Conservation (phyloP, 2,329 filamentous ascomycete genomes). For the Sporothrix schenckii region DNA sequence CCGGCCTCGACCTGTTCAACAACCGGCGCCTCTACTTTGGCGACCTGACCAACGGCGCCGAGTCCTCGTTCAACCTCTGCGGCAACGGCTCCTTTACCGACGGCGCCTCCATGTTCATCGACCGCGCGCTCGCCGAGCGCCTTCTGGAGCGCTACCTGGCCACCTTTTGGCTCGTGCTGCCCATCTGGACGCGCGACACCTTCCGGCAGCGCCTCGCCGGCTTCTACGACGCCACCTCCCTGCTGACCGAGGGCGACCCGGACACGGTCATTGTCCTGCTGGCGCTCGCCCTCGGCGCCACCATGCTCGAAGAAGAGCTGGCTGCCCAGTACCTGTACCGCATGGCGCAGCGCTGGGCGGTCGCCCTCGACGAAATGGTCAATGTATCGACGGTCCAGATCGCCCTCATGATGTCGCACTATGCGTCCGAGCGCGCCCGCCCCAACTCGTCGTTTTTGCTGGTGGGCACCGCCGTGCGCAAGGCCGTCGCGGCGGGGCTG, state of each 20-base stretch:
- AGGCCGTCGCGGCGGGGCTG: constrained; percentile 35
- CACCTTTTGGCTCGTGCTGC: constrained; percentile 34
- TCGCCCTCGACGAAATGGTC: constrained; percentile 35
- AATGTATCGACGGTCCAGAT: constrained; percentile 36
- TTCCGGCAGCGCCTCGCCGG: constrained; percentile 31
- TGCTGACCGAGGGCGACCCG: constrained; percentile 21
- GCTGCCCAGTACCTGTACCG: constrained; percentile 32
- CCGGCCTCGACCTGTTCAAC: constrained; percentile 36
- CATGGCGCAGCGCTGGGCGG: constrained; percentile 32
- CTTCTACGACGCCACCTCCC: constrained; percentile 28
- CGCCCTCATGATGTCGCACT: constrained; percentile 35
- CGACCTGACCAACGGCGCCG: constrained; percentile 32
- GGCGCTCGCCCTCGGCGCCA: constrained; percentile 32
- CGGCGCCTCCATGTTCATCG: constrained; percentile 32
- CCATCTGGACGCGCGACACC: constrained; percentile 33
- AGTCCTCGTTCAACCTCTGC: not conserved
- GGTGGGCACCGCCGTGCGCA: constrained; percentile 33
- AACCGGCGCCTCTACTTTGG: constrained; percentile 36
- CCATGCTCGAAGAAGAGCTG: constrained; percentile 34
- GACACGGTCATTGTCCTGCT: constrained; percentile 33
- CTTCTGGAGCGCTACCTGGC: constrained; percentile 33
- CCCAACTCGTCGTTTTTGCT: constrained; percentile 33
- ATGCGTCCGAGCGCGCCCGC: constrained; percentile 32
- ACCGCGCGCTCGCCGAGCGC: constrained; percentile 28
- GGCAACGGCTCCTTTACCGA: constrained; percentile 29